Base-by-base conservation (phyloP, 225 moss, liverwort and hornwort species). In the Physcomitrellopsis africana region DNA sequence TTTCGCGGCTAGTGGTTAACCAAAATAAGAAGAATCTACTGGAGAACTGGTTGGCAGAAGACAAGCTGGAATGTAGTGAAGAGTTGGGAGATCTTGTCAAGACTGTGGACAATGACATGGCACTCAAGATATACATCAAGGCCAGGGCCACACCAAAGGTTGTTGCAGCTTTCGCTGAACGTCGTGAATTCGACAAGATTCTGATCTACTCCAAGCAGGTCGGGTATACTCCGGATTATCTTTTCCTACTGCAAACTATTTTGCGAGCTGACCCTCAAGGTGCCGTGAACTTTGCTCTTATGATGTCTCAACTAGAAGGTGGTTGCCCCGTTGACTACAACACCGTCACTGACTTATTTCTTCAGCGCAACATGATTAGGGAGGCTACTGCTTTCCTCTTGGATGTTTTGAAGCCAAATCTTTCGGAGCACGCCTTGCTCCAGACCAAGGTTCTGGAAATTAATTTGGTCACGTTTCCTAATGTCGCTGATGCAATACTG, bases 61-160 rank as follows among this genome's bases (percentile, higher is more conserved):
- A 93, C 82, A 93, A 93, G 80, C 70, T 93, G 72, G 93, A 93
- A 74, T 93, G 93, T 49, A 91, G 93, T 66, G 91, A 93, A 71
- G 93, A 93, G 66, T 77, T 93, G 53, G 93, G 93, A 74, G 93
- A 93, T 69, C 84, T 93, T 65, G 93, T 93, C 4, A 93, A 93
- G 91, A 93, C 93, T 54, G 91, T 93, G 66, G 93, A 93, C 79
- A 93, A 86, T 76, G 93, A 93, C 69, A 91, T 93, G 93, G 93
- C 93, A 54, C 81, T 93, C 3, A 93, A 93, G 52, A 87, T 93
- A 20, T 91, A 87, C 49, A 89, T 93, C 19, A 93, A 93, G 74
- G 93, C 93, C 56, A 86, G 93, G 70, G 93, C 91, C 15, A 93
- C 93, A 37, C 91, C 93, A 3, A 91, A 93, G 76, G 93, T 93